Conservation (phyloP, 2,329 filamentous ascomycete species). For the Neopestalotiopsis clavispora region DNA sequence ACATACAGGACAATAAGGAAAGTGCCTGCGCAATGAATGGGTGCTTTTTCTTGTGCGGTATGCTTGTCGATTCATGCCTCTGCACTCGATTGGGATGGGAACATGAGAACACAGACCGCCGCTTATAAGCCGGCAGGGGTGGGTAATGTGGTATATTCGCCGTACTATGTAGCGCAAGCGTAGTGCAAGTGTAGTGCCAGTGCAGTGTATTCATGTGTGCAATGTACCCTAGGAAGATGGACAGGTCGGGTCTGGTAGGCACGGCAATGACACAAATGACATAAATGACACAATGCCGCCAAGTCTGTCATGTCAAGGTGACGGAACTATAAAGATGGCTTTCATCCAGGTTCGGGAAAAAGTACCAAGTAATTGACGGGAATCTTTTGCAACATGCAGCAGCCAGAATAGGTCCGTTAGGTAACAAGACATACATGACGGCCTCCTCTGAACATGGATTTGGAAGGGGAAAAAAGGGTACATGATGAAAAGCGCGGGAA, state of each 20-base stretch:
- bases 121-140: neutral
- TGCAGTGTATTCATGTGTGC: neutral
- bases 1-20: slow-evolving; percentile 4
- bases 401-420: neutral
- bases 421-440: too few species aligned
- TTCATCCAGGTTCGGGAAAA: neutral
- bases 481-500: neutral
- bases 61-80: slow-evolving; percentile 2
- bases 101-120: neutral
- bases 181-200: neutral
- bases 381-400: neutral
- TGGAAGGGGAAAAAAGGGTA: neutral
- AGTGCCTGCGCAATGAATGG: neutral
- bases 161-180: neutral
- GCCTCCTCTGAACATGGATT: too few species aligned
- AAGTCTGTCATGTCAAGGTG: neutral
- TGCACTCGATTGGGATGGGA: neutral
- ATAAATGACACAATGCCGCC: neutral
- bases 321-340: neutral
- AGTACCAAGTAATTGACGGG: slow-evolving; percentile 20
- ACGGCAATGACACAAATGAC: neutral
- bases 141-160: neutral
- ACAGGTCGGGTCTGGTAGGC: neutral
- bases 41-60: slow-evolving; percentile 8
- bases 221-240: neutral